Evolutionary conservation across 768 basidiomycete species (phyloP).

Genomic region (Boletus barrowsii): DNA sequence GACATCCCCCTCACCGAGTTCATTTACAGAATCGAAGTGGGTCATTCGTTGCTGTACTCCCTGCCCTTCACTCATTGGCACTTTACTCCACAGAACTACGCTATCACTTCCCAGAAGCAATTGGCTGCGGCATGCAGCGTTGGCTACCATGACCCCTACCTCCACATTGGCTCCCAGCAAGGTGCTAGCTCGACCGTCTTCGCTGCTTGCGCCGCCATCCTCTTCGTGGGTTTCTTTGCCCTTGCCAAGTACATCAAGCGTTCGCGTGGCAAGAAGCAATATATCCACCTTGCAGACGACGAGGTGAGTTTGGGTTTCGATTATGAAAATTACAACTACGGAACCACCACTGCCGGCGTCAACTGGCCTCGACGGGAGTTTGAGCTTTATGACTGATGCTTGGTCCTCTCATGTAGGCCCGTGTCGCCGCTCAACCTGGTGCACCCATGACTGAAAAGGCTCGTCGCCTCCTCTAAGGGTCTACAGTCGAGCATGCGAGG

Average conservation of each 20-base stretch:
- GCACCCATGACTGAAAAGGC: constrained; percentile 31
- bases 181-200: constrained; percentile 33
- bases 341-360: constrained; percentile 6
- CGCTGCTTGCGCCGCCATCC: constrained; percentile 35
- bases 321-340: constrained; percentile 8
- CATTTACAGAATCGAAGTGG: constrained; percentile 77
- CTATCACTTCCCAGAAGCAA: constrained; percentile 42
- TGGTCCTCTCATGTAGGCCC: constrained; percentile 11
- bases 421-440: constrained; percentile 11
- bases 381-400: constrained; percentile 6
- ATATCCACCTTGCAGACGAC: constrained; percentile 36
- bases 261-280: constrained; percentile 32
- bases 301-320: constrained; percentile 30
- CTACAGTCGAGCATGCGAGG: neutral
- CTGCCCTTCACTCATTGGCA: neutral
- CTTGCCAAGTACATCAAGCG: constrained; percentile 37
- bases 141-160: constrained; percentile 29
- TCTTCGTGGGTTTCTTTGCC: constrained; percentile 33
- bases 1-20: constrained; percentile 85
- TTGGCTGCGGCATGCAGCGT: constrained; percentile 43
- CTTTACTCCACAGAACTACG: constrained; percentile 36
- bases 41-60: constrained; percentile 7
- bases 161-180: constrained; percentile 31
- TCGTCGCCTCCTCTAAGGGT: constrained; percentile 23
- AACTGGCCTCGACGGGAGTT: constrained; percentile 2